A percentile compares a stretch with the other conserved stretches of the same genome.
Conservation (phyloP, 495 filamentous ascomycete genomes). For the Aspergillus carlsbadensis region DNA sequence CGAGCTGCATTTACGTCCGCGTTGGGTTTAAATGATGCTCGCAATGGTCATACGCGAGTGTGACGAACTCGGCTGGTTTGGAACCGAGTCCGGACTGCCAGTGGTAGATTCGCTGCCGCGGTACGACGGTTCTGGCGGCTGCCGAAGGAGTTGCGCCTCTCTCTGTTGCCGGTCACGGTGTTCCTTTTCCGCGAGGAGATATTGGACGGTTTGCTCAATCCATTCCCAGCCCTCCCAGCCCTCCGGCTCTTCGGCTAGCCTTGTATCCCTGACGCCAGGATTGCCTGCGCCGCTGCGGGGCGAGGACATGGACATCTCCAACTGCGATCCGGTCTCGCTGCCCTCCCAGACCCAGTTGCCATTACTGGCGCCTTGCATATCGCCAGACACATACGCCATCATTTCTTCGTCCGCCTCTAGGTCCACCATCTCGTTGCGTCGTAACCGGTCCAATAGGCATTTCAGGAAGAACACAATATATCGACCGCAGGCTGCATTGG, state of each 20-base stretch:
- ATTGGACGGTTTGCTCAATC: conserved; percentile 49
- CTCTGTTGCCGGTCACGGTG: conserved; percentile 13
- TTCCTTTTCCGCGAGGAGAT: conserved; percentile 36
- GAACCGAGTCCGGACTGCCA: conserved; percentile 39
- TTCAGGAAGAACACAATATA: conserved; percentile 82
- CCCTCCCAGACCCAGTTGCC: conserved; percentile 86
- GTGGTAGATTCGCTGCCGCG: conserved; percentile 34
- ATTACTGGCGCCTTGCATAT: conserved; percentile 81
- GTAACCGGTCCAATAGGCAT: conserved; percentile 55
- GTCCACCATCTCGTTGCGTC: conserved; percentile 49
- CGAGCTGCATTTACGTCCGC: background rate
- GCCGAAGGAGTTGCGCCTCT: conserved; percentile 13
- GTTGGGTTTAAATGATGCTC: conserved; percentile 60
- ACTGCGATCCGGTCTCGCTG: conserved; percentile 50
- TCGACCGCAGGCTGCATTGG: conserved; percentile 78
- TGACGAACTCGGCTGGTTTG: conserved; percentile 34
- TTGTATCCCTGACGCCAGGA: background rate
- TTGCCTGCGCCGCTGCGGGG: conserved; percentile 13
- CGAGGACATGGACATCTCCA: conserved; percentile 32
- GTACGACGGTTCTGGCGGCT: conserved; percentile 29
- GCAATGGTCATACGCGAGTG: conserved; percentile 73
- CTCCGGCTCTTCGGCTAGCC: conserved; percentile 17
- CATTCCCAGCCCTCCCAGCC: conserved; percentile 55
- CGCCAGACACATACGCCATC: conserved; percentile 81
- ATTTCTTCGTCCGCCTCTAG: conserved; percentile 86